These are phyloP conservation scores for Diaporthe velutina DNA, from an alignment of 2,329 filamentous ascomycete genomes.

Conservation along the genomic window DNA sequence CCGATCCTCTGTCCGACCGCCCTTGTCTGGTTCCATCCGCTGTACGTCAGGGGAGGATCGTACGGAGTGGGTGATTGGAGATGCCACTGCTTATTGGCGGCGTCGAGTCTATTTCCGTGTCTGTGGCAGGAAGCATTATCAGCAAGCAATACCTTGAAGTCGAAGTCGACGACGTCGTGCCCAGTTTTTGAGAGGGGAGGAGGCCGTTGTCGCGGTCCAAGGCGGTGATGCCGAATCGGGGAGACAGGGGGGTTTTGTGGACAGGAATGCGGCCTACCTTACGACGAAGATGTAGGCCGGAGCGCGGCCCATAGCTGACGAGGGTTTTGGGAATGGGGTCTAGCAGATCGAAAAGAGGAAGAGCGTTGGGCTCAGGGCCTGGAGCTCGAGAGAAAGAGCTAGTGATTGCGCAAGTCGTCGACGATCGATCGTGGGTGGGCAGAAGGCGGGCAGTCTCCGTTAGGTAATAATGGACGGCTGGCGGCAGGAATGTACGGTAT, in stretches of 20 bases:
- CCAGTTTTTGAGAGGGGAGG: too few relatives aligned
- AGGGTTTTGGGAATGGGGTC: not conserved
- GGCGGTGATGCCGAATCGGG: conserved; percentile 1
- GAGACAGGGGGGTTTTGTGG: not conserved
- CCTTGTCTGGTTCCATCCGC: conserved; percentile 90
- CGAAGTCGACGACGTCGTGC: not conserved
- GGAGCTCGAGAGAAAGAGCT: not conserved
- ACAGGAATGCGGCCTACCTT: conserved; percentile 52
- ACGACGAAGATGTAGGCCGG: conserved; percentile 65
- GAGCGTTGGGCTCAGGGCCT: conserved; percentile 10
- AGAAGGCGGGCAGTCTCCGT: conserved; percentile 12
- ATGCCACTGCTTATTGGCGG: conserved; percentile 95
- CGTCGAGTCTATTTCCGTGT: conserved; percentile 94
- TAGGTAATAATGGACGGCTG: conserved; percentile 13
- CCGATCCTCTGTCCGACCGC: conserved; percentile 86
- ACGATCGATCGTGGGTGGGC: conserved; percentile 1
- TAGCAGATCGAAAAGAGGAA: not conserved
- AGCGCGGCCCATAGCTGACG: conserved; percentile 57
- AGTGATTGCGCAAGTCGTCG: conserved; percentile 18
- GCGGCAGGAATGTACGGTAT: conserved; percentile 10
- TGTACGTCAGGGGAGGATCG: conserved; percentile 94
- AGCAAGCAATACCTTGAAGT: conserved; percentile 15
- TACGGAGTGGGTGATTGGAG: conserved; percentile 93
- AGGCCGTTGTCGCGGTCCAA: too few relatives aligned
- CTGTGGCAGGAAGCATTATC: conserved; percentile 55